phyloP scores from a whole-genome alignment of 2,329 filamentous ascomycete genomes.

The Penicillium sp. region DNA sequence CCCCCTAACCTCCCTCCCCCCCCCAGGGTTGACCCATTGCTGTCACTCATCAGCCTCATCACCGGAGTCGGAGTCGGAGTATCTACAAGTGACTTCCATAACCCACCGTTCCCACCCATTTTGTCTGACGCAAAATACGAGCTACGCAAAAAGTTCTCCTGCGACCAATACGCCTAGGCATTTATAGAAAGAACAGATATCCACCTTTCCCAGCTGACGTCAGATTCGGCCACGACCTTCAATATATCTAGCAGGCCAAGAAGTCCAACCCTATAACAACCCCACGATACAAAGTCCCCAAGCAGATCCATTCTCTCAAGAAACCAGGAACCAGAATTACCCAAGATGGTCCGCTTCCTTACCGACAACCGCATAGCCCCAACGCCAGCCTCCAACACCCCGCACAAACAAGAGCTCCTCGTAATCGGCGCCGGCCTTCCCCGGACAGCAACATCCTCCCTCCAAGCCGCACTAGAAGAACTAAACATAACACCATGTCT shows the following conservation, averaged over 20 bases:
- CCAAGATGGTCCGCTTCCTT: conserved; percentile 8
- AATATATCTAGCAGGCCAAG: not conserved
- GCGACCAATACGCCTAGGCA: not conserved
- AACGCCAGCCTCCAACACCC: not conserved
- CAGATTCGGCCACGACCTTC: too few species aligned
- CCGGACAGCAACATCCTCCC: conserved; percentile 9
- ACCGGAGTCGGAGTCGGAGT: not conserved
- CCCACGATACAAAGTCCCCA: not conserved
- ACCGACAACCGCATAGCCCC: conserved; percentile 3
- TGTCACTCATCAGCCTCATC: not conserved
- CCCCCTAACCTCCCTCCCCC: too few species aligned
- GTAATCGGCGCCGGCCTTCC: conserved; percentile 13
- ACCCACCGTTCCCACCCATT: not conserved
- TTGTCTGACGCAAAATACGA: not conserved
- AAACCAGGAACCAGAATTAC: not conserved
- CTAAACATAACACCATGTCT: conserved; percentile 7
- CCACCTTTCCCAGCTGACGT: not conserved
- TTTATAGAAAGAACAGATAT: not conserved
- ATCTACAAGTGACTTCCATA: not conserved
- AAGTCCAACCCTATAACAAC: not conserved
- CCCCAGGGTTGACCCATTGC: not conserved
- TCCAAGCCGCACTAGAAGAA: conserved; percentile 11
- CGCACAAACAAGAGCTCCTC: not conserved
- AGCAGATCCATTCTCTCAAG: too few species aligned
- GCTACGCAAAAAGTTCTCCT: not conserved